Percentiles rank a stretch among this genome's conserved stretches.
Evolutionary conservation across 2,329 filamentous ascomycete species (phyloP).

Genomic region (Fusarium sp.): DNA sequence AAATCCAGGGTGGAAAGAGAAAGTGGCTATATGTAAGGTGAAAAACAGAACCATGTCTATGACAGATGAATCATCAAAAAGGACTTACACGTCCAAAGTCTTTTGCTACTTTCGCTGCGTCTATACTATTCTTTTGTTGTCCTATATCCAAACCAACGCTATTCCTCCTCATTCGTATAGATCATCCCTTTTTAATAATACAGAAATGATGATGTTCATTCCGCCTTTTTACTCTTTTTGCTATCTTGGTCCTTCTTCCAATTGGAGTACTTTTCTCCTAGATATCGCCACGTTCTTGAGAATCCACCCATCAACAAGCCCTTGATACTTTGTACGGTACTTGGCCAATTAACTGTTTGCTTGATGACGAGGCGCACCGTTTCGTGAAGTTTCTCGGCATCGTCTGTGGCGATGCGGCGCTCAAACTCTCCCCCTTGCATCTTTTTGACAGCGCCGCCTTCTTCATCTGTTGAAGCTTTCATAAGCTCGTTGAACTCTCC

Average conservation of each 20-base stretch:
- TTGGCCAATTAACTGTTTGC: conserved; percentile 93
- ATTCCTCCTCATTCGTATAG: conserved; percentile 7
- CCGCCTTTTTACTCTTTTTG: conserved; percentile 44
- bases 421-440: conserved; percentile 89
- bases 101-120: conserved; percentile 21
- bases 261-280: conserved; percentile 83
- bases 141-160: conserved; percentile 26
- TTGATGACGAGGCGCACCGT: conserved; percentile 83
- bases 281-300: conserved; percentile 76
- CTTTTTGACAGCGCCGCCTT: conserved; percentile 74
- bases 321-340: conserved; percentile 88
- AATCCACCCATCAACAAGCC: conserved; percentile 83
- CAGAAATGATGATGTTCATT: conserved; percentile 18
- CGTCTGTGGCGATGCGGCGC: conserved; percentile 80
- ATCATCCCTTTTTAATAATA: not conserved
- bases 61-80: conserved; percentile 19
- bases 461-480: conserved; percentile 78
- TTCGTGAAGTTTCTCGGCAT: conserved; percentile 73
- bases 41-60: conserved; percentile 31
- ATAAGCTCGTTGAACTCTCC: conserved; percentile 89
- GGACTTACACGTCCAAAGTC: conserved; percentile 11
- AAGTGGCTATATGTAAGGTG: conserved; percentile 11
- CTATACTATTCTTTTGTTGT: conserved; percentile 23
- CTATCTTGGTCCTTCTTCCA: conserved; percentile 61
- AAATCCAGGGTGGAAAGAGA: conserved; percentile 17